phyloP scores from a whole-genome alignment of 768 basidiomycete species.

The Auriculariales sp. region DNA sequence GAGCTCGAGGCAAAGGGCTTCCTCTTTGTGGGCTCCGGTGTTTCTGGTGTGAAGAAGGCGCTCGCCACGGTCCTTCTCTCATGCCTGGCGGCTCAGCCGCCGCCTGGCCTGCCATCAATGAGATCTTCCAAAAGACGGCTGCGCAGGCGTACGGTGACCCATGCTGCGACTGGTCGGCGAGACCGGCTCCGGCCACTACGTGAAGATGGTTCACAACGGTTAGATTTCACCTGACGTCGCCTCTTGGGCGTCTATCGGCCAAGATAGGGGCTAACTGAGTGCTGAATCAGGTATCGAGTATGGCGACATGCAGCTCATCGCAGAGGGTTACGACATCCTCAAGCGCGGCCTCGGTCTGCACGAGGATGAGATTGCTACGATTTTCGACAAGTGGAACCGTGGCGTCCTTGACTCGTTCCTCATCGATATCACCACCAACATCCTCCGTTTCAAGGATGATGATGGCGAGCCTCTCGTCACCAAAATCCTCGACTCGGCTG shows the following conservation, averaged over 20 bases:
- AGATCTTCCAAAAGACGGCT: conserved; percentile 96
- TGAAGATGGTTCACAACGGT: conserved; percentile 99
- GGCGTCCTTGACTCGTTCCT: conserved; percentile 99
- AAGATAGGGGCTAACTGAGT: background rate
- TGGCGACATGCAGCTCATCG: conserved; percentile 98
- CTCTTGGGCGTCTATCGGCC: background rate
- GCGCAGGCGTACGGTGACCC: conserved; percentile 91
- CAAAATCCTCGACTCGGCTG: conserved; percentile 93
- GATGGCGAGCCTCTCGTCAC: conserved; percentile 82
- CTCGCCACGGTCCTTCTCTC: conserved; percentile 89
- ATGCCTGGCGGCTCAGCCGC: conserved; percentile 95
- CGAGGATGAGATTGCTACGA: conserved; percentile 85
- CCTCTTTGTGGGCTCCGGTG: conserved; percentile 96
- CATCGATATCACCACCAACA: conserved; percentile 94
- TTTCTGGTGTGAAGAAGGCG: conserved; percentile 98
- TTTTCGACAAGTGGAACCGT: conserved; percentile 93
- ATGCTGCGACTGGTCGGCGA: conserved; percentile 99
- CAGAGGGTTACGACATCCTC: conserved; percentile 97
- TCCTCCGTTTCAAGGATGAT: conserved; percentile 92
- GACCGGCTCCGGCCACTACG: conserved; percentile 91
- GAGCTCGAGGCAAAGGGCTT: conserved; percentile 91
- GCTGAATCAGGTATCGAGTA: conserved; percentile 79
- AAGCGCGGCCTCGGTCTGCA: conserved; percentile 82
- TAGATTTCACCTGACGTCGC: conserved; percentile 11
- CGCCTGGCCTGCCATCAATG: conserved; percentile 94